Conservation (phyloP, 352 stramenopile species). For the Lagenidium sp. region DNA sequence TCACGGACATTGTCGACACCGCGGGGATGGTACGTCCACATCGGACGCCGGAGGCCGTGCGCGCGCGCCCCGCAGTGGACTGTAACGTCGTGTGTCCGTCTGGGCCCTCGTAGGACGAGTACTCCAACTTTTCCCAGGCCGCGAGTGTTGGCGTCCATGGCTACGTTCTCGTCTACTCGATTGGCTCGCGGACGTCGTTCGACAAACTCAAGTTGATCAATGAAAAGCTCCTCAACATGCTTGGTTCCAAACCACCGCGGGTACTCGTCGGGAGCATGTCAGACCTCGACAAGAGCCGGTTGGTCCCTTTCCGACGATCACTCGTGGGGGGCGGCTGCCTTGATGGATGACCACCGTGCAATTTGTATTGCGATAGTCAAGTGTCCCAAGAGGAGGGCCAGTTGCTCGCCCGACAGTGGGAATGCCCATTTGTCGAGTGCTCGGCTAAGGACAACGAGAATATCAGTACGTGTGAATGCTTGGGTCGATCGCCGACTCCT, state of each 20-base stretch:
- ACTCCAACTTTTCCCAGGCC: conserved; percentile 94
- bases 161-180: conserved; percentile 94
- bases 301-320: too few species aligned
- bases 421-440: conserved; percentile 93
- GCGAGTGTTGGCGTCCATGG: conserved; percentile 93
- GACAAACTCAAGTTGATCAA: conserved; percentile 94
- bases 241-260: conserved; percentile 89
- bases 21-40: conserved; percentile 88
- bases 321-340: too few species aligned
- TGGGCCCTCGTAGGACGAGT: conserved; percentile 80
- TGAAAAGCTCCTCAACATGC: conserved; percentile 91
- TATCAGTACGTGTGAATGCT: conserved; percentile 55
- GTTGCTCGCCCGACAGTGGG: conserved; percentile 82
- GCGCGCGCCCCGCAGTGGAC: neutral
- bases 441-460: conserved; percentile 90
- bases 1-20: conserved; percentile 96
- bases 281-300: conserved; percentile 88
- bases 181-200: conserved; percentile 89
- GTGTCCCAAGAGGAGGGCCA: conserved; percentile 83
- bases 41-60: neutral
- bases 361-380: conserved; percentile 30
- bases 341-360: too few species aligned
- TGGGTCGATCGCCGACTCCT: neutral
- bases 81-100: conserved; percentile 1
- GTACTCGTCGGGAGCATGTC: conserved; percentile 94